phyloP scores from a whole-genome alignment of 805 yeast genomes.

The Ogataea henricii region DNA sequence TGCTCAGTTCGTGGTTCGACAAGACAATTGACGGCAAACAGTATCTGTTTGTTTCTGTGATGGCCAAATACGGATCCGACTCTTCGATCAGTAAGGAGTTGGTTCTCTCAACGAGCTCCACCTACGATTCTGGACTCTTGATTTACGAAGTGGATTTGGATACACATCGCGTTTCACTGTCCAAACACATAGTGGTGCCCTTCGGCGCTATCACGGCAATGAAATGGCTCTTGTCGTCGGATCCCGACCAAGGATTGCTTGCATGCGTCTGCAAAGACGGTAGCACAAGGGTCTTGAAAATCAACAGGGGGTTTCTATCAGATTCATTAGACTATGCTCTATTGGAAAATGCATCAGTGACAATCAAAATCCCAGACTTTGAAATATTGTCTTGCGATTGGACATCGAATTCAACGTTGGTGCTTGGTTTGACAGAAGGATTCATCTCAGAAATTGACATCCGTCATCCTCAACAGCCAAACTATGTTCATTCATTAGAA shows the following conservation, averaged over 20 bases:
- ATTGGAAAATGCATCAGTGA: slow-evolving; percentile 21
- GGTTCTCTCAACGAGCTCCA: slow-evolving; percentile 12
- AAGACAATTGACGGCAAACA: slow-evolving; percentile 17
- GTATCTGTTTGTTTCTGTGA: slow-evolving; percentile 32
- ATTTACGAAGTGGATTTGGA: slow-evolving; percentile 23
- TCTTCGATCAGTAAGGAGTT: slow-evolving; percentile 21
- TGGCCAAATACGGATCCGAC: slow-evolving; percentile 11
- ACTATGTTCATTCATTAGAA: slow-evolving; percentile 27
- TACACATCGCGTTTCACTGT: slow-evolving; percentile 6
- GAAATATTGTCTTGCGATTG: slow-evolving; percentile 30
- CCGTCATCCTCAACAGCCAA: slow-evolving; percentile 18
- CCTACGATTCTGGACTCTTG: slow-evolving; percentile 25
- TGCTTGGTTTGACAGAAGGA: slow-evolving; percentile 32
- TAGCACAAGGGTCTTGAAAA: slow-evolving; percentile 25
- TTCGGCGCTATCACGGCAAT: slow-evolving; percentile 29
- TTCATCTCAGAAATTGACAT: slow-evolving; percentile 31
- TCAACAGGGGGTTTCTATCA: slow-evolving; percentile 17
- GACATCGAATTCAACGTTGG: slow-evolving; percentile 27
- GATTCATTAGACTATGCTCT: slow-evolving; percentile 10
- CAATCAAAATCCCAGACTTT: slow-evolving; percentile 22
- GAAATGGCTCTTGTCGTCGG: slow-evolving; percentile 28
- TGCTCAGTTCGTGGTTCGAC: slow-evolving; percentile 30
- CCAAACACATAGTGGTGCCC: slow-evolving; percentile 22
- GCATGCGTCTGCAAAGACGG: slow-evolving; percentile 35
- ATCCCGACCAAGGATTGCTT: slow-evolving; percentile 18